Percentiles rank a stretch among this genome's conserved stretches.
Evolutionary conservation across 202 grass and related monocot species (phyloP).

Genomic region (Panicum hallii): DNA sequence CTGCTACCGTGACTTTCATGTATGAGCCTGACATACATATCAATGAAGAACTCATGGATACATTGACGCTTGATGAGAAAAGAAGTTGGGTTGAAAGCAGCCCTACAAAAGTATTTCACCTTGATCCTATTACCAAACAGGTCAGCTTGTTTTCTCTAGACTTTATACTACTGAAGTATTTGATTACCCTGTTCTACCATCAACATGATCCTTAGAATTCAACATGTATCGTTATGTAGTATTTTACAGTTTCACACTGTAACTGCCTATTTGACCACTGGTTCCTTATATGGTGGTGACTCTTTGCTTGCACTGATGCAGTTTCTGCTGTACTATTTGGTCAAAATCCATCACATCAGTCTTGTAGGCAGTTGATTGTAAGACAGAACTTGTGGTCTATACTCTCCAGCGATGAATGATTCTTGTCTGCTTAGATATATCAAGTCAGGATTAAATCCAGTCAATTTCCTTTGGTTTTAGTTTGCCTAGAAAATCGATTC

Average conservation of each 20-base stretch:
- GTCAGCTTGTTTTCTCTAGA: constrained; percentile 50
- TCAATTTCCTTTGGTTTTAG: constrained; percentile 1
- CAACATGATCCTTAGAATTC: not conserved
- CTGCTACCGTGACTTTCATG: constrained; percentile 98
- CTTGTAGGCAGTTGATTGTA: not conserved
- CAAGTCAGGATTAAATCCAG: not conserved
- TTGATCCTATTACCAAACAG: constrained; percentile 80
- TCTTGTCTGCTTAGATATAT: constrained; percentile 16
- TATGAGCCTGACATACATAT: constrained; percentile 96
- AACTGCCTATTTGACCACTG: not conserved
- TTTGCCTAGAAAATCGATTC: not conserved
- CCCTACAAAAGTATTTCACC: constrained; percentile 89
- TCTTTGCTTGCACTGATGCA: not conserved
- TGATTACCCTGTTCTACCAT: constrained; percentile 8
- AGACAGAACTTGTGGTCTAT: not conserved
- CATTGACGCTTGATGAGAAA: constrained; percentile 77
- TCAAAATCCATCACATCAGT: not conserved
- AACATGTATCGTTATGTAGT: constrained; percentile 6
- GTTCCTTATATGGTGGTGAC: not conserved
- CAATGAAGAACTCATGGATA: constrained; percentile 90
- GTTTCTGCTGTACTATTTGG: not conserved
- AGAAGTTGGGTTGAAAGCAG: constrained; percentile 86
- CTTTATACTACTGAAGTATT: not conserved
- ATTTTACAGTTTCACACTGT: not conserved
- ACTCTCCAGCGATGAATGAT: not conserved